These are phyloP conservation scores for Alternaria sp. DNA, from an alignment of 2,329 filamentous ascomycete species.

Conservation along the genomic window DNA sequence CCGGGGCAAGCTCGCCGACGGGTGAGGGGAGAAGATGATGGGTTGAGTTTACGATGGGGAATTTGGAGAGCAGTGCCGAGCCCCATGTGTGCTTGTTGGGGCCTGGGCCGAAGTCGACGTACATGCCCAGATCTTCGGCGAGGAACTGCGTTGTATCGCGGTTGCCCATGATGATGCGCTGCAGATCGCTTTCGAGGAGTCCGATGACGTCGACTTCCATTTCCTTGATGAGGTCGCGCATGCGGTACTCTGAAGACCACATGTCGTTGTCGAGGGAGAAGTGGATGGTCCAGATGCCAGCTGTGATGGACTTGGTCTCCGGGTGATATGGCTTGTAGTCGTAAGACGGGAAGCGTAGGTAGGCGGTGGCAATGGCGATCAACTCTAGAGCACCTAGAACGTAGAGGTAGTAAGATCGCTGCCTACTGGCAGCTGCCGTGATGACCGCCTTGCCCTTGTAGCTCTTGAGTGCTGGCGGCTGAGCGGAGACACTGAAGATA, in stretches of 20 bases:
- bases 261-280: constrained; percentile 98
- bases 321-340: constrained; percentile 90
- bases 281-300: constrained; percentile 98
- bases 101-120: constrained; percentile 94
- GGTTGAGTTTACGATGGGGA: constrained; percentile 95
- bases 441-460: constrained; percentile 54
- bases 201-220: constrained; percentile 97
- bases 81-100: constrained; percentile 99
- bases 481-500: constrained; percentile 70
- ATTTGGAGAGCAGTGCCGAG: constrained; percentile 89
- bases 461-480: constrained; percentile 55
- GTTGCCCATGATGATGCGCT: constrained; percentile 99
- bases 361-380: constrained; percentile 79
- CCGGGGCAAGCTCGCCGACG: constrained; percentile 91
- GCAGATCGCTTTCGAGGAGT: constrained; percentile 89
- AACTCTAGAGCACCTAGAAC: constrained; percentile 79
- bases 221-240: constrained; percentile 88
- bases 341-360: constrained; percentile 89
- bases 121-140: constrained; percentile 97
- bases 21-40: constrained; percentile 94
- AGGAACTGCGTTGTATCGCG: constrained; percentile 94
- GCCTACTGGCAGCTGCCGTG: constrained; percentile 57
- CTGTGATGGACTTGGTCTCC: constrained; percentile 85
- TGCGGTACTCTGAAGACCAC: constrained; percentile 95
- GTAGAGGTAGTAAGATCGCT: constrained; percentile 72